These are phyloP conservation scores for Lasiosphaeria miniovina DNA, from an alignment of 495 filamentous ascomycete genomes.

Conservation along the genomic window DNA sequence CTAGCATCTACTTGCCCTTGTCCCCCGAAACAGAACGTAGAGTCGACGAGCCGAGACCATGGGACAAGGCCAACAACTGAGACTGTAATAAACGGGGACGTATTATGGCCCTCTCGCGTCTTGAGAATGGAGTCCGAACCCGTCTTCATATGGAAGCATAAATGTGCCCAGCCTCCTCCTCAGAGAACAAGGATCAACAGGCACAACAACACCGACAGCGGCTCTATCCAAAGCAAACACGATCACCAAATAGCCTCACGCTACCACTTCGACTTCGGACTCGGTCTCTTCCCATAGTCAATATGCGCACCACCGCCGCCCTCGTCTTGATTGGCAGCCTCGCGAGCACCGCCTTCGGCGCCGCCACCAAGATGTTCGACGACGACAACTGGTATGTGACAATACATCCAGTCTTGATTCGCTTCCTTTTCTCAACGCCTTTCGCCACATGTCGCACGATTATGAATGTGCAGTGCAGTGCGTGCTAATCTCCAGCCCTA, in stretches of 20 bases:
- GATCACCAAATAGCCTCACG: not conserved
- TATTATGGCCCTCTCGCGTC: not conserved
- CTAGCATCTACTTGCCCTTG: not conserved
- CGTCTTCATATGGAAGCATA: not conserved
- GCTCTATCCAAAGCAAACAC: not conserved
- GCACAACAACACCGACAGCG: not conserved
- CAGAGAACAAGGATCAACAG: not conserved
- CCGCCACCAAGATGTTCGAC: conserved; percentile 19
- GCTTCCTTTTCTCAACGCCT: not conserved
- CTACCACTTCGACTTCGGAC: not conserved
- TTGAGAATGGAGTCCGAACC: not conserved
- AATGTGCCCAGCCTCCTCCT: not conserved
- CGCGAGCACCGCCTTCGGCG: conserved; percentile 14
- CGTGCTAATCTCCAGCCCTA: not conserved
- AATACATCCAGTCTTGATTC: not conserved
- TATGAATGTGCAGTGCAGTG: not conserved
- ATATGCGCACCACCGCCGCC: conserved; percentile 3
- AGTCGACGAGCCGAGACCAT: not conserved
- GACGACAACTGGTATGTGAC: conserved; percentile 17
- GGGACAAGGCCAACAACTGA: not conserved
- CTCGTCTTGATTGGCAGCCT: conserved; percentile 12
- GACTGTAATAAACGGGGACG: not conserved
- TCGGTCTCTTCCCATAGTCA: not conserved
- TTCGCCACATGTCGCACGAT: not conserved
- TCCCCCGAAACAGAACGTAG: not conserved